Evolutionary conservation across 2,329 filamentous ascomycete genomes (phyloP).

Genomic region (Pyrenophora graminea): DNA sequence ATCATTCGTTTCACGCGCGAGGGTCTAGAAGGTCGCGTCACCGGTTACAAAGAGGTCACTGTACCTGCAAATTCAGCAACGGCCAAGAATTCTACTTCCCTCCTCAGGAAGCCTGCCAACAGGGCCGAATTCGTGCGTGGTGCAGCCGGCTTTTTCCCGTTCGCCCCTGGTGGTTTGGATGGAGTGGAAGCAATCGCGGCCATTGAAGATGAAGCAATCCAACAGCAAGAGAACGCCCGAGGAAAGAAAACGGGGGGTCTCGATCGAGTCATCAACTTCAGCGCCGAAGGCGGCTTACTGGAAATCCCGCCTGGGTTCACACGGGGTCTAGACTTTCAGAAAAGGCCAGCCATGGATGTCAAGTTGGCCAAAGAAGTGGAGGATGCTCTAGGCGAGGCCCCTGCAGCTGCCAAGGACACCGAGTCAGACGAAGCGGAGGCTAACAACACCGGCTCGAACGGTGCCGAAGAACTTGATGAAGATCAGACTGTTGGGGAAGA

Average conservation of each 20-base stretch:
- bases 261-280: slow-evolving; percentile 85
- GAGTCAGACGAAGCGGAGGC: slow-evolving; percentile 33
- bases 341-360: slow-evolving; percentile 60
- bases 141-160: slow-evolving; percentile 90
- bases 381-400: slow-evolving; percentile 61
- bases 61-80: slow-evolving; percentile 86
- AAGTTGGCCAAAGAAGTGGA: slow-evolving; percentile 73
- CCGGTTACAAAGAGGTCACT: slow-evolving; percentile 91
- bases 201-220: slow-evolving; percentile 74
- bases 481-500: slow-evolving; percentile 53
- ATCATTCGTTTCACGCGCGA: slow-evolving; percentile 90
- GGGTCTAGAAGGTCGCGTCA: slow-evolving; percentile 88
- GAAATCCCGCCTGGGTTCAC: slow-evolving; percentile 80
- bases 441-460: slow-evolving; percentile 29
- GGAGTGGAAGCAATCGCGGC: slow-evolving; percentile 83
- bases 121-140: slow-evolving; percentile 91
- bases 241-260: slow-evolving; percentile 57
- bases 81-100: slow-evolving; percentile 92
- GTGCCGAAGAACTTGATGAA: slow-evolving; percentile 49
- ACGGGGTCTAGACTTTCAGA: slow-evolving; percentile 75
- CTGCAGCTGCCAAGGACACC: slow-evolving; percentile 34
- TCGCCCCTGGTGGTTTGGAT: slow-evolving; percentile 87
- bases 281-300: slow-evolving; percentile 75
- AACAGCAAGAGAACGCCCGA: slow-evolving; percentile 52
- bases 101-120: slow-evolving; percentile 81